phyloP scores from a whole-genome alignment of 805 yeast genomes.

The Candida germanica region DNA sequence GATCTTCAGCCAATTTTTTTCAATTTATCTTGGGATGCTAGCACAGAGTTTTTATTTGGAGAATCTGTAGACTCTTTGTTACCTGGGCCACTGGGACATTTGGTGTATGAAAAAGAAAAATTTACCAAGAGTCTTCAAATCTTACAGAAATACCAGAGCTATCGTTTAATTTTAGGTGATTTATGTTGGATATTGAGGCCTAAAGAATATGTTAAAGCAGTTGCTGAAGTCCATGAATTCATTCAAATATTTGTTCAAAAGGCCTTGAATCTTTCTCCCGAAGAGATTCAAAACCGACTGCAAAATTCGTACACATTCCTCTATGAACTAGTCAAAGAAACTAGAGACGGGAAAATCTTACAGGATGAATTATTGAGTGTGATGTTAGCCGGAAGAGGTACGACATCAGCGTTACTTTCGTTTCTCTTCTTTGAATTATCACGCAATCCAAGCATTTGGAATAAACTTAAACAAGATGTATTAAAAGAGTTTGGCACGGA shows the following conservation, averaged over 20 bases:
- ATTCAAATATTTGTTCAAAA: constrained; percentile 27
- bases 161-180: constrained; percentile 27
- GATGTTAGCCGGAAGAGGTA: constrained; percentile 36
- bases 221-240: constrained; percentile 27
- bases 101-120: constrained; percentile 10
- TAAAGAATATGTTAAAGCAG: constrained; percentile 29
- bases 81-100: constrained; percentile 18
- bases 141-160: constrained; percentile 29
- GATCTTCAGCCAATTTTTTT: constrained; percentile 33
- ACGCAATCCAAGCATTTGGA: constrained; percentile 26
- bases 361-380: constrained; percentile 38
- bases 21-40: constrained; percentile 35
- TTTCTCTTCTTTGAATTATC: constrained; percentile 28
- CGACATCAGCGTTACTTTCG: constrained; percentile 32
- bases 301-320: constrained; percentile 30
- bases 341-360: constrained; percentile 31
- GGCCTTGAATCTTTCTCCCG: constrained; percentile 24
- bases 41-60: constrained; percentile 41
- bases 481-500: constrained; percentile 21
- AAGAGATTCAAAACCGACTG: constrained; percentile 25
- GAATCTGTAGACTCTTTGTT: constrained; percentile 25
- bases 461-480: constrained; percentile 25
- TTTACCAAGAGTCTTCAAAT: constrained; percentile 27
- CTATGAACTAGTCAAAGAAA: constrained; percentile 36
- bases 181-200: constrained; percentile 25